Percentiles rank a stretch among this genome's conserved stretches.
Evolutionary conservation across 2,329 filamentous ascomycete species (phyloP).

Genomic region (Microcyclosporella mali): DNA sequence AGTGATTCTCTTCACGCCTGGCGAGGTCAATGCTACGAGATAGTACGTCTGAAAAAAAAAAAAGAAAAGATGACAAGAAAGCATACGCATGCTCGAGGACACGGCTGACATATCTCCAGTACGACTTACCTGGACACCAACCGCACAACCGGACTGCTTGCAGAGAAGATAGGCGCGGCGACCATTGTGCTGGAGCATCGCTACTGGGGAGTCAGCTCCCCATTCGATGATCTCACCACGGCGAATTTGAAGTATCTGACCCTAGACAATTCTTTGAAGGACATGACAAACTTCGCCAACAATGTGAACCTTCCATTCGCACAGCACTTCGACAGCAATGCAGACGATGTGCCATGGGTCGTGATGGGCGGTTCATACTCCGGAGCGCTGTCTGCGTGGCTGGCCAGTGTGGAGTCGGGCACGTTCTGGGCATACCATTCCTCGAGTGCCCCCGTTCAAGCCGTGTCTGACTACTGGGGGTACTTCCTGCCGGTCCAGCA

Average conservation of each 20-base stretch:
- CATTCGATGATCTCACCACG: constrained; percentile 46
- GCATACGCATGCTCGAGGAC: no score
- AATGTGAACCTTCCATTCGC: constrained; percentile 51
- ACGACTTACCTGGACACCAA: constrained; percentile 46
- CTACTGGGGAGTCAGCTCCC: constrained; percentile 53
- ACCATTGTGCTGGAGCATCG: constrained; percentile 53
- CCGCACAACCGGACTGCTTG: constrained; percentile 46
- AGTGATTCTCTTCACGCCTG: constrained; percentile 39
- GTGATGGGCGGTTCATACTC: constrained; percentile 51
- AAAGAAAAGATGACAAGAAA: no score
- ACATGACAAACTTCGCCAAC: constrained; percentile 51
- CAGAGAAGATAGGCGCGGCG: constrained; percentile 49
- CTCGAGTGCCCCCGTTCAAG: constrained; percentile 51
- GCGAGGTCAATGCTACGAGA: constrained; percentile 43
- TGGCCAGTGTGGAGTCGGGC: constrained; percentile 46
- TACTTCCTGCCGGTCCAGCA: constrained; percentile 53
- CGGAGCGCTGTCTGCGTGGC: constrained; percentile 53
- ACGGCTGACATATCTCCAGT: no score
- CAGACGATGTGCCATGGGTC: constrained; percentile 52
- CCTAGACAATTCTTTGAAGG: constrained; percentile 48
- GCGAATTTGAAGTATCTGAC: constrained; percentile 51
- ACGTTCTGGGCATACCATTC: constrained; percentile 58
- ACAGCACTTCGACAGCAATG: constrained; percentile 42
- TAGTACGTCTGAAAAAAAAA: constrained; percentile 30
- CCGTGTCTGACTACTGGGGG: constrained; percentile 53